Percentiles rank a stretch among this genome's conserved stretches.
These are phyloP conservation scores for Populus deltoides DNA, from an alignment of 345 rosid genomes.

Conservation along the genomic window DNA sequence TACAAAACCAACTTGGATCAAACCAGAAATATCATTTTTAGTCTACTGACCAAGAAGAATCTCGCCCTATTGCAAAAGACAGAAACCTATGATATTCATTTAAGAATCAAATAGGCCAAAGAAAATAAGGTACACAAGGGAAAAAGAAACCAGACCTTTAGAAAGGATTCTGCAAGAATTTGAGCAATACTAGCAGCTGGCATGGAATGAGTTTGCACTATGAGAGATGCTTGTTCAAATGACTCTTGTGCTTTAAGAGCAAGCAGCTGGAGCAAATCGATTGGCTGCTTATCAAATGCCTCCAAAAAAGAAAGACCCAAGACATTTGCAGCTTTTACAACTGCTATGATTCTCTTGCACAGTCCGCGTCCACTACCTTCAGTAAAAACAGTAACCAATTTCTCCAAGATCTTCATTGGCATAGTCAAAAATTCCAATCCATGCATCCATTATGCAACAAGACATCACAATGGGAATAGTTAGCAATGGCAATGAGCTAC, in stretches of 20 bases:
- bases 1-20: not conserved
- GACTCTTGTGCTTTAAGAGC: conserved; percentile 99
- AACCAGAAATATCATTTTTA: not conserved
- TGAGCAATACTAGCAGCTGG: conserved; percentile 83
- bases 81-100: not conserved
- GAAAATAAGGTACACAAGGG: conserved; percentile 4
- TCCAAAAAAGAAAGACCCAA: conserved; percentile 80
- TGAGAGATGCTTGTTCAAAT: conserved; percentile 79
- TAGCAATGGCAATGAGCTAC: not conserved
- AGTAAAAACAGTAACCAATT: conserved; percentile 52
- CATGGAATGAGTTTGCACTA: conserved; percentile 85
- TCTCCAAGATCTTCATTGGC: conserved; percentile 65
- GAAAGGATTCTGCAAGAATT: conserved; percentile 94
- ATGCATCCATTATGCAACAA: not conserved
- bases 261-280: conserved; percentile 84
- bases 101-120: conserved; percentile 5
- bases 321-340: conserved; percentile 80
- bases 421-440: not conserved
- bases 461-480: not conserved
- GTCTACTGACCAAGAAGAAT: not conserved
- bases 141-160: conserved; percentile 52
- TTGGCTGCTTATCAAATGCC: conserved; percentile 85
- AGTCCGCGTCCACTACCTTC: conserved; percentile 89
- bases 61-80: not conserved
- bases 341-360: conserved; percentile 76